Conservation (phyloP, 805 yeast genomes). For the Nakazawaea anatomiae region DNA sequence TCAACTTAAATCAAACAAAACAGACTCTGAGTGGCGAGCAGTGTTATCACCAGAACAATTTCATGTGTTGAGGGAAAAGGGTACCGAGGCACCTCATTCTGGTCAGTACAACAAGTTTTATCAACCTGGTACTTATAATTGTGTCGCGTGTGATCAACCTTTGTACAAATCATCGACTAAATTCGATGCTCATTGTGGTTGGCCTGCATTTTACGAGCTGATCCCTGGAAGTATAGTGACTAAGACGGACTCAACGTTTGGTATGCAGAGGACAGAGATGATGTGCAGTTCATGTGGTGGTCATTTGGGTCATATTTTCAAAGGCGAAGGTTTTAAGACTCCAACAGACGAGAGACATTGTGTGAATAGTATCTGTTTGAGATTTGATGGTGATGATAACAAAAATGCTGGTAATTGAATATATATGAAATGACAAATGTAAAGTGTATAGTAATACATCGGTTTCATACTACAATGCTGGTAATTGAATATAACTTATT, state of each 20-base stretch:
- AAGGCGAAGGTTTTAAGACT: slow-evolving; percentile 83
- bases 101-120: slow-evolving; percentile 54
- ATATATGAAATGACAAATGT: no score
- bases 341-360: slow-evolving; percentile 95
- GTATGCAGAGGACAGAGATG: slow-evolving; percentile 88
- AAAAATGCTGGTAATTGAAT: no score
- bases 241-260: slow-evolving; percentile 54
- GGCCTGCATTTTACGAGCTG: slow-evolving; percentile 97
- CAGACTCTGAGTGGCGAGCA: slow-evolving; percentile 75
- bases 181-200: slow-evolving; percentile 90
- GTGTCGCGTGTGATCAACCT: slow-evolving; percentile 84
- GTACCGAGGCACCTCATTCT: slow-evolving; percentile 62
- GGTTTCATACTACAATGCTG: no score
- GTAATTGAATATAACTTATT: no score
- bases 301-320: slow-evolving; percentile 92
- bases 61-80: slow-evolving; percentile 66
- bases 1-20: slow-evolving; percentile 8
- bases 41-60: slow-evolving; percentile 71
- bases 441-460: no score
- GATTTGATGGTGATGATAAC: slow-evolving; percentile 31
- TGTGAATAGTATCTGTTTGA: slow-evolving; percentile 80
- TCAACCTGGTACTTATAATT: slow-evolving; percentile 59
- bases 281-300: slow-evolving; percentile 85
- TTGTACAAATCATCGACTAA: slow-evolving; percentile 75
- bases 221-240: slow-evolving; percentile 71